A percentile compares a stretch with the other conserved stretches of the same genome.
phyloP scores from a whole-genome alignment of 1,284 basidiomycete genomes.

The Ustanciosporium gigantosporum region DNA sequence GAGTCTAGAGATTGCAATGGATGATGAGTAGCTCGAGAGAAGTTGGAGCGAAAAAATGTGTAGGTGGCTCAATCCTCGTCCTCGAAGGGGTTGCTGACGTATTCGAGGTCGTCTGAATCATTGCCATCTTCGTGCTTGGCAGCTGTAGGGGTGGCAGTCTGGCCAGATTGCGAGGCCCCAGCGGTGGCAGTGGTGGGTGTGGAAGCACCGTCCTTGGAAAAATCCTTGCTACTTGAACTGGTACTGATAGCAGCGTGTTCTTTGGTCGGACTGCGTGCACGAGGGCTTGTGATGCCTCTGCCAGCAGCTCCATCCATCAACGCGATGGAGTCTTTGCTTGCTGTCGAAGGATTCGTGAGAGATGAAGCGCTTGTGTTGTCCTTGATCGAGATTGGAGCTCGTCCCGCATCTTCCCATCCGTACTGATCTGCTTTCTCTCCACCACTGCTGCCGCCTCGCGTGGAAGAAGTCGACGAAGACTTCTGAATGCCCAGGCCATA shows the following conservation, averaged over 20 bases:
- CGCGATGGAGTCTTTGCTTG: constrained; percentile 15
- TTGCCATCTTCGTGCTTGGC: constrained; percentile 8
- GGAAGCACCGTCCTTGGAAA: neutral
- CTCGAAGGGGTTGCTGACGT: constrained; percentile 53
- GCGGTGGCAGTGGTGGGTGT: neutral
- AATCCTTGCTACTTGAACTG: no score
- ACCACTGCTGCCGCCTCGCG: neutral
- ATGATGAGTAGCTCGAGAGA: no score
- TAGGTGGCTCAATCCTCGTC: constrained; percentile 45
- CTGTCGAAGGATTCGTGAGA: neutral
- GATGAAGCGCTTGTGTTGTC: constrained; percentile 20
- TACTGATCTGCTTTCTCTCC: constrained; percentile 3
- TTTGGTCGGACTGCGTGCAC: constrained; percentile 11
- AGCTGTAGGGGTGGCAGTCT: neutral
- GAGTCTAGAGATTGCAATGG: no score
- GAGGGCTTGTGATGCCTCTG: constrained; percentile 26
- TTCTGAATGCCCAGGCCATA: constrained; percentile 32
- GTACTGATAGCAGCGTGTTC: no score
- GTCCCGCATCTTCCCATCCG: constrained; percentile 45
- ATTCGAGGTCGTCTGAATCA: constrained; percentile 49
- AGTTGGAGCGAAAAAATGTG: no score
- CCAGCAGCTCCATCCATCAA: constrained; percentile 38
- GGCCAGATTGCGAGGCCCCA: neutral
- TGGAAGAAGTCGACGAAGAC: neutral
- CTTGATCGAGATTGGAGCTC: constrained; percentile 29